These are phyloP conservation scores for Lachnellula cervina DNA, from an alignment of 2,329 filamentous ascomycete genomes.

Conservation along the genomic window DNA sequence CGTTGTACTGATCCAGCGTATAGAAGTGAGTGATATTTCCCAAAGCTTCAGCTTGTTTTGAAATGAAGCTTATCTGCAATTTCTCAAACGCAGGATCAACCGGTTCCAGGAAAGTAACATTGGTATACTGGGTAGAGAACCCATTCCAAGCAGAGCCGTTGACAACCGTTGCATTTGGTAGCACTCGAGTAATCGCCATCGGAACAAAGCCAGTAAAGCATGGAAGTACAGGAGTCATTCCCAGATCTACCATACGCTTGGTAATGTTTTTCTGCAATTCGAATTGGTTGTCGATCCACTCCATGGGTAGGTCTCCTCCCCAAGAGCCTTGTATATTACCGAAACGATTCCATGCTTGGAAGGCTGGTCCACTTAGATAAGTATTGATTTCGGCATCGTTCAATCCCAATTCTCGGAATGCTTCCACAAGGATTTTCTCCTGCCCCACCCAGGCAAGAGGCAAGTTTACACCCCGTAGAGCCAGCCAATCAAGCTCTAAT, in stretches of 20 bases:
- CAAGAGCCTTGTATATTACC: conserved; percentile 49
- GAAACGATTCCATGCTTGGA: conserved; percentile 50
- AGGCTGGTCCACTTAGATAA: conserved; percentile 47
- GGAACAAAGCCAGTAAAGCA: conserved; percentile 49
- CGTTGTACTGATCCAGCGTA: conserved; percentile 50
- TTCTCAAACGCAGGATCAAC: conserved; percentile 39
- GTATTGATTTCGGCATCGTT: conserved; percentile 39
- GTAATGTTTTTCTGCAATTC: conserved; percentile 45
- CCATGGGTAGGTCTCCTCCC: conserved; percentile 39
- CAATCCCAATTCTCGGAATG: conserved; percentile 43
- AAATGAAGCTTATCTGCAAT: conserved; percentile 42
- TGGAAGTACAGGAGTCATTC: conserved; percentile 48
- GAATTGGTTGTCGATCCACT: conserved; percentile 45
- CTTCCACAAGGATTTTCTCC: conserved; percentile 46
- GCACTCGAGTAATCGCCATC: conserved; percentile 35
- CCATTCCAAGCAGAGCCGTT: conserved; percentile 40
- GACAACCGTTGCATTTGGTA: conserved; percentile 40
- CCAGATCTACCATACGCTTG: conserved; percentile 45
- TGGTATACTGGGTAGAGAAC: conserved; percentile 39
- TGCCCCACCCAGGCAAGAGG: conserved; percentile 48
- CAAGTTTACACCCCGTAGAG: conserved; percentile 46
- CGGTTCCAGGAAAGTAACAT: conserved; percentile 45
- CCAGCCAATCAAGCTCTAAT: conserved; percentile 47
- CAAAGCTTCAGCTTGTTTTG: conserved; percentile 41
- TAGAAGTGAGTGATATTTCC: conserved; percentile 46